A percentile compares a stretch with the other conserved stretches of the same genome.
Evolutionary conservation across 768 basidiomycete species (phyloP).

Genomic region (Kwoniella mangroviensis): DNA sequence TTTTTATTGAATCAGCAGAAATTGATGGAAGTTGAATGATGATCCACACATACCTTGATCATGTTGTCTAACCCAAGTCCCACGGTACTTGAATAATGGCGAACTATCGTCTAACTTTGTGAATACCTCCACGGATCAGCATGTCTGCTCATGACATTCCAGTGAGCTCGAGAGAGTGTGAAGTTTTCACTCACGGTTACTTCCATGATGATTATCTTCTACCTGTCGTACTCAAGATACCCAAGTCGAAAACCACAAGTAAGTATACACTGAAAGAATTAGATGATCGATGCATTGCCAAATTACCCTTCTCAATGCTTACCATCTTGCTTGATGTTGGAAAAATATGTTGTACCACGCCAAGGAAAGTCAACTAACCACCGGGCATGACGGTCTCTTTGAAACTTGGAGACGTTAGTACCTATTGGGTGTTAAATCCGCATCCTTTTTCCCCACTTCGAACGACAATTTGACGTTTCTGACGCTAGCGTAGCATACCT

Average conservation of each 20-base stretch:
- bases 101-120: slow-evolving; percentile 10
- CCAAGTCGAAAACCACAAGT: background rate
- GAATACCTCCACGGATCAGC: background rate
- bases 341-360: too few species aligned
- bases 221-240: background rate
- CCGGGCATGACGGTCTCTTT: too few species aligned
- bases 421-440: too few species aligned
- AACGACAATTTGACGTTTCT: too few species aligned
- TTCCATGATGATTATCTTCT: slow-evolving; percentile 5
- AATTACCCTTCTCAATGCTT: slow-evolving; percentile 63
- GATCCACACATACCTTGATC: background rate
- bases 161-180: background rate
- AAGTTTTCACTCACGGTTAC: background rate
- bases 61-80: background rate
- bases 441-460: too few species aligned
- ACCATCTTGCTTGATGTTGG: too few species aligned
- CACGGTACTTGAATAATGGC: background rate
- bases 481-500: too few species aligned
- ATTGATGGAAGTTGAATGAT: background rate
- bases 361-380: too few species aligned
- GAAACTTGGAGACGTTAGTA: too few species aligned
- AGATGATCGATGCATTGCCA: slow-evolving; percentile 73
- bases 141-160: background rate
- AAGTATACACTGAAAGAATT: slow-evolving; percentile 52
- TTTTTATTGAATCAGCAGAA: background rate